phyloP scores from a whole-genome alignment of 208 protist genomes.

The Trypanosoma avium region DNA sequence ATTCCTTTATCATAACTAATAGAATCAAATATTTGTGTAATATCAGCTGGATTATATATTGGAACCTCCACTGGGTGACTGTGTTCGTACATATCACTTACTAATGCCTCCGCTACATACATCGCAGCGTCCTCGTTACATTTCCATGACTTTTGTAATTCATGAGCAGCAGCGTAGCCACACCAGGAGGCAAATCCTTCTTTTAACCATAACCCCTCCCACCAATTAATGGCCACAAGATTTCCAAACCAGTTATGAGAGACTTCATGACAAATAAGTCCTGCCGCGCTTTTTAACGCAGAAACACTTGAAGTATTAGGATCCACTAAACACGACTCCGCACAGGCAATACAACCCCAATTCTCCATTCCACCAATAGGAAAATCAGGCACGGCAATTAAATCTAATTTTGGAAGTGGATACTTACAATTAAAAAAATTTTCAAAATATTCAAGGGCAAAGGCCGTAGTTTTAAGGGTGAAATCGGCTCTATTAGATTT shows the following conservation, averaged over 20 bases:
- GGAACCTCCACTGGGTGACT: constrained; percentile 97
- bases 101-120: constrained; percentile 64
- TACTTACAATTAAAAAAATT: constrained; percentile 90
- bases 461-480: constrained; percentile 73
- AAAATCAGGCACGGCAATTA: constrained; percentile 97
- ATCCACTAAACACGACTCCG: constrained; percentile 90
- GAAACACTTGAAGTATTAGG: constrained; percentile 46
- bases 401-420: constrained; percentile 96
- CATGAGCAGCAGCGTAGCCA: constrained; percentile 80
- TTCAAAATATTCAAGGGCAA: constrained; percentile 85
- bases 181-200: constrained; percentile 99
- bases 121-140: constrained; percentile 79
- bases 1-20: constrained; percentile 97
- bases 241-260: constrained; percentile 98
- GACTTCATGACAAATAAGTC: constrained; percentile 96
- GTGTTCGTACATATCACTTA: constrained; percentile 88
- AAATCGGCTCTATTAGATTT: constrained; percentile 72
- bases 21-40: constrained; percentile 97
- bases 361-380: constrained; percentile 98
- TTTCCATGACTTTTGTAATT: constrained; percentile 88
- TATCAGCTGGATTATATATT: constrained; percentile 88
- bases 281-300: constrained; percentile 77
- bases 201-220: constrained; percentile 98
- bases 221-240: constrained; percentile 99
- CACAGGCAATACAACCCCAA: constrained; percentile 94